Base-by-base conservation (phyloP, 345 rosid species). In the Gossypium australe region DNA sequence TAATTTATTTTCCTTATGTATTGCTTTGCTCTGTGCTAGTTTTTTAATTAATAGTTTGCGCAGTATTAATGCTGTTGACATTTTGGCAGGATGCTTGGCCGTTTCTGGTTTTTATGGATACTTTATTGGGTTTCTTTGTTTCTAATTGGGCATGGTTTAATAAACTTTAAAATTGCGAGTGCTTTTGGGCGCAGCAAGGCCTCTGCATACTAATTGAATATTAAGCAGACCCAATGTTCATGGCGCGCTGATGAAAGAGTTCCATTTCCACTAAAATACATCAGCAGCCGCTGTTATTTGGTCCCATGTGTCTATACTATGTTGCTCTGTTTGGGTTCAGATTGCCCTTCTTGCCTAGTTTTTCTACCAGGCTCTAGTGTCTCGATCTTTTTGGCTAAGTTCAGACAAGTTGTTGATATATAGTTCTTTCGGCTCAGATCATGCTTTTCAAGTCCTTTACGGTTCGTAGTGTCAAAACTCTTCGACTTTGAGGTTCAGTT, bases 61-160 rank as follows among this genome's bases (percentile, higher is more conserved):
- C 58, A 16, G 53, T 83, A 83, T 87, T 87, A 79, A 85, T 83
- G 41, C 62, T 70, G 67, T 51, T 79, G 69, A 82, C 78, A 79
- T 85, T 87, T 87, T 87, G 88, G 87, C 90, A 87, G 90, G 88
- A 66, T 79, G 43, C 79, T 69, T 78, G 85, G 82, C 83, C 75
- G 49, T 82, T 71, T 79, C 41, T 83, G 86, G 78, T 72, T 80
- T 78, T 85, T 80, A 75, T 77, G 81, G 88, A 75, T 83, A 58
- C 83, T 62, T 57, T 62, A 78, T 80, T 80, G 82, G 76, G 78
- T 83, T 79, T 73, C 86, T 86, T 81, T 84, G 73, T 83, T 83
- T 84, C 79, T 79, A 77, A 59, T 78, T 79, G 87, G 84, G 59
- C 78, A 76, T 43, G 76, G 67, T 83, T 76, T 83, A 75, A 75